Base-by-base conservation (phyloP, 2,329 filamentous ascomycete species). In the Fusarium sublunatum region DNA sequence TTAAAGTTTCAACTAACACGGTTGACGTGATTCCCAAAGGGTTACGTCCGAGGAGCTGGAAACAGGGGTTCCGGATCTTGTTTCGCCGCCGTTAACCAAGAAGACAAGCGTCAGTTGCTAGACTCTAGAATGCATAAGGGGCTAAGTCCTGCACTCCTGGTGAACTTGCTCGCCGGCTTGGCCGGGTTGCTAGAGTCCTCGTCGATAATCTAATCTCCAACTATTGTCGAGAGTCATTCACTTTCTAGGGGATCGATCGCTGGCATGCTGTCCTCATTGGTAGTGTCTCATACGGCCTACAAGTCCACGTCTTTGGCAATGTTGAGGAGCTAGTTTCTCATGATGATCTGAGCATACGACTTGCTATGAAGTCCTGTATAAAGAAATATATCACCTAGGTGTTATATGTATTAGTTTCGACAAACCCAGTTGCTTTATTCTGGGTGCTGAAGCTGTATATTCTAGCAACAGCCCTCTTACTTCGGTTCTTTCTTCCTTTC, bases 51-150 rank as follows among this genome's bases (percentile, higher is more conserved):
- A 54, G 45, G 44, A 53, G 44, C 57, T 51, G 51, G 48, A 26
- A 52, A 55, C 65, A 46, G 54, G 57, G 62, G 48, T 29, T 47
- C 47, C 31, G 40, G 52, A 34, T 6, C 43, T 50, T 24, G 55
- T 65, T 59, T 61, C 57, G 66, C 43, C 51, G 44, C 50, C 58
- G 46, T 54, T 64, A 47, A 54, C 39, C 53, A 19, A 25, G 39
- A 42, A 49, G 58, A 61, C 58, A 52, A 48, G 32, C 49, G 45
- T 58, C 38, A 24, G 6, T 36, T 53, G 52, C 44, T 50, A 55
- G 58, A 52, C 15, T 43, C 35, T 13, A 24, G 39, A 47, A 28
- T 54, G 22, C 26, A 28, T 52, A 46, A 36, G 34, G 22, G 36
- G 28, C 40, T 36, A 34, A 36, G 51, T 48, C 24, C 48, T 55